Percentiles rank a stretch among this genome's conserved stretches.
These are phyloP conservation scores for Cladosporium sp. DNA, from an alignment of 2,329 filamentous ascomycete genomes.

Conservation along the genomic window DNA sequence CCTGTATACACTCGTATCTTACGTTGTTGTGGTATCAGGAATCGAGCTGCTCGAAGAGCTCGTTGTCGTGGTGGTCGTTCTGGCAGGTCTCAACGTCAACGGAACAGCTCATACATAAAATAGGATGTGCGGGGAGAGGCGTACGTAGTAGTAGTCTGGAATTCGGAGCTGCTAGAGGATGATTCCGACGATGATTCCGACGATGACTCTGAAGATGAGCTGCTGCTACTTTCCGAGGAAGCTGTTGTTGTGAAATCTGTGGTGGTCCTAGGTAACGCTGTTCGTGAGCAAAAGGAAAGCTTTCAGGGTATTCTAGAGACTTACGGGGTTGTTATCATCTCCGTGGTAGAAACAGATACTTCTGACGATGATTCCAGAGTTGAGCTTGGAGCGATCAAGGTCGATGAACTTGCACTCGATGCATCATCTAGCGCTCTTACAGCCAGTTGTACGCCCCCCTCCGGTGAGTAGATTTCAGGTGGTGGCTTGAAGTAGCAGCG, in stretches of 20 bases:
- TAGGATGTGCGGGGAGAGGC: background rate
- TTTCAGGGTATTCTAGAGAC: background rate
- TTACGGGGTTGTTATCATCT: background rate
- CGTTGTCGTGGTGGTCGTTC: background rate
- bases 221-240: background rate
- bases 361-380: background rate
- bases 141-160: conserved; percentile 6
- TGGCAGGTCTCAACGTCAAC: background rate
- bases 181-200: background rate
- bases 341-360: background rate
- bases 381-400: background rate
- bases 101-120: background rate
- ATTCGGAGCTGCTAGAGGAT: conserved; percentile 1
- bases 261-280: background rate
- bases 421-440: background rate
- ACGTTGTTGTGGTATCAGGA: conserved; percentile 2
- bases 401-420: background rate
- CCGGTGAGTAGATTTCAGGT: background rate
- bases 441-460: background rate
- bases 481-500: conserved; percentile 9
- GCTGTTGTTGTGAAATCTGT: background rate
- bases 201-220: background rate
- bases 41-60: background rate
- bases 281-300: background rate
- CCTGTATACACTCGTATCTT: background rate